These are phyloP conservation scores for Umbelopsis isabellina DNA, from an alignment of 192 early-diverging fungal genomes.

Conservation along the genomic window DNA sequence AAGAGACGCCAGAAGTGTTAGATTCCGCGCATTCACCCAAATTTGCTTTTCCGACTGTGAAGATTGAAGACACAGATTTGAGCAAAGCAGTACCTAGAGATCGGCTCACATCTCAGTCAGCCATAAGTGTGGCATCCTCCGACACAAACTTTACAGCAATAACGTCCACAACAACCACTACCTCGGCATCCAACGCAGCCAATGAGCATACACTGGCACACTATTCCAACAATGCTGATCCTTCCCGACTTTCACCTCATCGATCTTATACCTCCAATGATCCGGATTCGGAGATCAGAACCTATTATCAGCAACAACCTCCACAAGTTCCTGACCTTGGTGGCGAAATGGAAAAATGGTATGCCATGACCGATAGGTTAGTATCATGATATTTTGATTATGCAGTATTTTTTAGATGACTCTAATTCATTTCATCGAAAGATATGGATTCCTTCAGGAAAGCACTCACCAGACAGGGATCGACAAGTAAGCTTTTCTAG, in stretches of 20 bases:
- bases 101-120: constrained; percentile 8
- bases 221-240: constrained; percentile 1
- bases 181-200: neutral
- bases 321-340: constrained; percentile 28
- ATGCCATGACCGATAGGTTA: constrained; percentile 40
- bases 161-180: constrained; percentile 1
- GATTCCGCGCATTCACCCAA: neutral
- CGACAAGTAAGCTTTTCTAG: neutral
- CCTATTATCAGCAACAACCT: constrained; percentile 11
- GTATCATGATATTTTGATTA: neutral
- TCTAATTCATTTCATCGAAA: neutral
- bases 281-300: constrained; percentile 23
- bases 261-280: neutral
- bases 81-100: neutral
- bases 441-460: constrained; percentile 40
- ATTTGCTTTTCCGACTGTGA: neutral
- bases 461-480: neutral
- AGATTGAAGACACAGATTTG: neutral
- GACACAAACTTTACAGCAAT: constrained; percentile 16
- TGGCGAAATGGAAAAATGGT: constrained; percentile 45
- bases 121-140: constrained; percentile 9
- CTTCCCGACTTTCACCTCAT: constrained; percentile 9
- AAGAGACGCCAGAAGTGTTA: neutral
- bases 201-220: neutral
- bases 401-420: neutral